Evolutionary conservation across 345 rosid genomes (phyloP).

Genomic region (Hibiscus mutabilis): DNA sequence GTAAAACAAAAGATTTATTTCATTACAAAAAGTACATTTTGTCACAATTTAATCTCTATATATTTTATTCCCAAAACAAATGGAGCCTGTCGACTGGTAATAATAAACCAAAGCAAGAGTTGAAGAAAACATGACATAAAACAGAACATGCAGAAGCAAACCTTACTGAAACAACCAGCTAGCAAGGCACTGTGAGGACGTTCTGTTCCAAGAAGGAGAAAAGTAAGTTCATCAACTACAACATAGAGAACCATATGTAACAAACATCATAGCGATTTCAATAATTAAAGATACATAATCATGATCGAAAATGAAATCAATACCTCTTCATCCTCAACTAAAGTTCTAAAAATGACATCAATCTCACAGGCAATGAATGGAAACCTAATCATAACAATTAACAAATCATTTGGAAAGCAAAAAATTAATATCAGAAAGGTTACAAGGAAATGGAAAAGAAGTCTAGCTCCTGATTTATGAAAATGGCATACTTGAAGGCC

Average conservation of each 20-base stretch:
- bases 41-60: too few relatives aligned
- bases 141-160: slow-evolving; percentile 18
- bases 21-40: too few relatives aligned
- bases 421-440: neutral
- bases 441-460: slow-evolving; percentile 1
- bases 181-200: slow-evolving; percentile 80
- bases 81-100: too few relatives aligned
- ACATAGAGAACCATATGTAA: slow-evolving; percentile 15
- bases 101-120: too few relatives aligned
- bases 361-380: slow-evolving; percentile 74
- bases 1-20: too few relatives aligned
- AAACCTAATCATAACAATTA: slow-evolving; percentile 41
- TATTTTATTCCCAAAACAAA: neutral
- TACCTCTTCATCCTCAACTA: slow-evolving; percentile 96
- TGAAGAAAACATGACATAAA: neutral
- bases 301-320: slow-evolving; percentile 2
- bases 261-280: neutral
- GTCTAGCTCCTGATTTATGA: slow-evolving; percentile 10
- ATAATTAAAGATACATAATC: neutral
- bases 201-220: slow-evolving; percentile 78
- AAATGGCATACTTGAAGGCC: slow-evolving; percentile 63
- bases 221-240: slow-evolving; percentile 86
- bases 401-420: slow-evolving; percentile 12
- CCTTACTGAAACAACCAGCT: slow-evolving; percentile 99
- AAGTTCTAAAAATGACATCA: slow-evolving; percentile 83